phyloP scores from a whole-genome alignment of 805 yeast genomes.

The Saccharomyces eubayanus region DNA sequence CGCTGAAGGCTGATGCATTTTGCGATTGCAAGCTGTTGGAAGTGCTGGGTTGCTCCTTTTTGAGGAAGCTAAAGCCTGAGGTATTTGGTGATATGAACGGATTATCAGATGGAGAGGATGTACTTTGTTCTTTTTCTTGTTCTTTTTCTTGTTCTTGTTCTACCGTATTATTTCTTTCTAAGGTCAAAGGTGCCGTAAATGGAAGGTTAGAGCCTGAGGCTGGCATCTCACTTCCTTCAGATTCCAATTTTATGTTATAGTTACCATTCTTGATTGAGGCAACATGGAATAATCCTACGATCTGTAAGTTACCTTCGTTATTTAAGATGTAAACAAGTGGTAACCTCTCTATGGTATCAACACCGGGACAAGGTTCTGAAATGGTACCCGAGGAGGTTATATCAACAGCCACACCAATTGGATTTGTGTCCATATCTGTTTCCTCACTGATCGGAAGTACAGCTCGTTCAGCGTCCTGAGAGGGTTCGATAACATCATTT shows the following conservation, averaged over 20 bases:
- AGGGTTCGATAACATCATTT: conserved; percentile 35
- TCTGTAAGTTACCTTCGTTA: conserved; percentile 50
- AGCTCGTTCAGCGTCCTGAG: conserved; percentile 67
- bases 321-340: conserved; percentile 61
- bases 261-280: conserved; percentile 38
- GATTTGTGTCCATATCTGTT: conserved; percentile 58
- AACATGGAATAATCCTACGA: conserved; percentile 59
- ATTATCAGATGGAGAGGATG: background rate
- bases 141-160: background rate
- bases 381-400: conserved; percentile 38
- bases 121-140: background rate
- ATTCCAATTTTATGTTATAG: conserved; percentile 17
- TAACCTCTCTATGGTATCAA: conserved; percentile 50
- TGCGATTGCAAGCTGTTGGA: background rate
- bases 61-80: background rate
- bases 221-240: background rate
- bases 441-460: conserved; percentile 62
- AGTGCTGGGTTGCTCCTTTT: background rate
- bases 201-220: background rate
- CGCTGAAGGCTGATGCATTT: conserved; percentile 6
- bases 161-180: background rate
- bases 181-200: background rate
- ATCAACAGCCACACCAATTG: conserved; percentile 65
- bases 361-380: conserved; percentile 46
- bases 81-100: background rate